Evolutionary conservation across 2,329 filamentous ascomycete genomes (phyloP).

Genomic region (Coleophoma crateriformis): DNA sequence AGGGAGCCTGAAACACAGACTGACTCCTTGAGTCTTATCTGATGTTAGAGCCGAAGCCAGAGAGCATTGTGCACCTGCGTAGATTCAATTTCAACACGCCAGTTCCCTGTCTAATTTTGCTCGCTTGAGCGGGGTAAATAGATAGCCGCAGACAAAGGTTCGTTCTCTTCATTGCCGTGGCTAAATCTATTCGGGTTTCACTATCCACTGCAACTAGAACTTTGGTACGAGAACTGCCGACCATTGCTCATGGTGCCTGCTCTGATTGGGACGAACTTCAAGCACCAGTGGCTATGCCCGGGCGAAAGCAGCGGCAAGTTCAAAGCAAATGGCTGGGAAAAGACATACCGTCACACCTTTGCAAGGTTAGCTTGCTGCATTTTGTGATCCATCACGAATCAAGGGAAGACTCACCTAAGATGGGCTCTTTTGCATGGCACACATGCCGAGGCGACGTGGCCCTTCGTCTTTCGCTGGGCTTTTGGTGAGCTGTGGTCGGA

Average conservation of each 20-base stretch:
- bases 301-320: slow-evolving; percentile 5
- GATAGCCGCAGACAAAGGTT: background rate
- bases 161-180: slow-evolving; percentile 3
- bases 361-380: slow-evolving; percentile 25
- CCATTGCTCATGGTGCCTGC: background rate
- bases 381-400: slow-evolving; percentile 3
- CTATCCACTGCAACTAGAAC: slow-evolving; percentile 4
- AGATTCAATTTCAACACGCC: no score
- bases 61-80: background rate
- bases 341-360: slow-evolving; percentile 60
- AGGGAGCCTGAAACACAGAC: no score
- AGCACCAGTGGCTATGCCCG: slow-evolving; percentile 3
- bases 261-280: background rate
- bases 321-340: slow-evolving; percentile 10
- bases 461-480: slow-evolving; percentile 64
- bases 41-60: background rate
- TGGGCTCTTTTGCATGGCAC: slow-evolving; percentile 83
- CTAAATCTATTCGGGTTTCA: slow-evolving; percentile 6
- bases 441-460: slow-evolving; percentile 79
- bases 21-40: no score
- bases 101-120: slow-evolving; percentile 2
- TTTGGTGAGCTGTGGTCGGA: slow-evolving; percentile 50
- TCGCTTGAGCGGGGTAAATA: slow-evolving; percentile 16
- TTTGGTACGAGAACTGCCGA: background rate
- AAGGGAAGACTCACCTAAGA: slow-evolving; percentile 45